Base-by-base conservation (phyloP, 371 early-diverging fungal species). In the Lichtheimia corymbifera region DNA sequence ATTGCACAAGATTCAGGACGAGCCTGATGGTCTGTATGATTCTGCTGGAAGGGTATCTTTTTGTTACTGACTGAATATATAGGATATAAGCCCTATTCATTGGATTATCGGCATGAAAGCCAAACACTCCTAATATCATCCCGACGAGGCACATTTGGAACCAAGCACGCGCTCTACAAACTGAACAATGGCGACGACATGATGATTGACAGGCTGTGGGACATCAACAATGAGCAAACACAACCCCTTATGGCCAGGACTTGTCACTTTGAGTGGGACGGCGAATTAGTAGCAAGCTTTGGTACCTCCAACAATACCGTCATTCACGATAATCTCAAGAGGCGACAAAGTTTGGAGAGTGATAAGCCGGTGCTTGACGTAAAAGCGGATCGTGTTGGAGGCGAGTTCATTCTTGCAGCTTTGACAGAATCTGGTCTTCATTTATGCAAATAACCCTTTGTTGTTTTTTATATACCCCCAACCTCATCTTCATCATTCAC, bases 81-180 rank as follows among this genome's bases (percentile, higher is more conserved):
- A 67, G 68, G 60, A 9, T 67, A 55, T 13, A 61, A 63, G 22
- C 68, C 68, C 1, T 67, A 60, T 24, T 63, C 61, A 9, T 55
- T 67, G 18, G 44, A 59, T 17, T 45, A 30, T n/a, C 59, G 62
- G 14, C 17, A 35, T 14, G 28, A 18, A 13, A 30, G 51, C 5
- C 18, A 18, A 11, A 41, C 55, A 15, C 15, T 59, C 1, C n/a
- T 64, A 42, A 55, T 64, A 3, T 64, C 64, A 1, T 53, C 59
- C 1, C 52, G 64, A 15, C 5, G 51, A 49, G 25, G 12, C 12
- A 15, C 20, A 51, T 1, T 20, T 50, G 13, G 20, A 24, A 18
- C 27, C 0, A 24, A 50, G 14, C 61, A 60, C 18, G 24, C 51
- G 0, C 20, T 52, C 5, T 50, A 55, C 17, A 28, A 49, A 2